Percentiles rank a stretch among this genome's conserved stretches.
Conservation (phyloP, 1,284 basidiomycete genomes). For the Sanghuangporus baumii region DNA sequence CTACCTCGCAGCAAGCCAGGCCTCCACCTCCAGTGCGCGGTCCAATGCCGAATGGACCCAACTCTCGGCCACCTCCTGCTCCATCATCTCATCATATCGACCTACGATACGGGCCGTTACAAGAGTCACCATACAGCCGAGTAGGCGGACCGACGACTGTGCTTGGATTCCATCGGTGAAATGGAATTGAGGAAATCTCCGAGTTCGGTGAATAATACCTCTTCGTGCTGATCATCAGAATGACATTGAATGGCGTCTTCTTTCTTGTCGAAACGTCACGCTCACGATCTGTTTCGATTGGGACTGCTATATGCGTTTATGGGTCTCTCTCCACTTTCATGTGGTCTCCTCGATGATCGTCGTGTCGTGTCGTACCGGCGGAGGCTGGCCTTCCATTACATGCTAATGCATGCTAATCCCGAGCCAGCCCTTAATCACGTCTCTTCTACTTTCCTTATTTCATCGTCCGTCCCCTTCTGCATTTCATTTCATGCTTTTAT, state of each 20-base stretch:
- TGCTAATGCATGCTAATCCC: background rate
- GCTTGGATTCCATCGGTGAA: slow-evolving; percentile 61
- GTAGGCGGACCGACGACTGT: slow-evolving; percentile 58
- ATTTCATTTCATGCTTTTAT: background rate
- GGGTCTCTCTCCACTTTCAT: background rate
- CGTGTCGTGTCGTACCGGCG: no score
- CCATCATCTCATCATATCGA: slow-evolving; percentile 25
- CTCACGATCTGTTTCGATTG: no score
- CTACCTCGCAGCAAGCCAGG: slow-evolving; percentile 15
- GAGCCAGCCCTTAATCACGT: background rate
- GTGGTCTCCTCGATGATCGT: background rate
- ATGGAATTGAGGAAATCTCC: background rate
- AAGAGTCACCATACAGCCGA: slow-evolving; percentile 61
- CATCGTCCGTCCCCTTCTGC: background rate
- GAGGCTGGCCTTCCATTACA: background rate
- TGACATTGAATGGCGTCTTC: background rate
- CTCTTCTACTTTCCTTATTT: background rate
- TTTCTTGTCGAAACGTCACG: no score
- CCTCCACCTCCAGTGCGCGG: background rate
- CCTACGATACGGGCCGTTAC: slow-evolving; percentile 59
- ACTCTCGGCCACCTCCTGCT: slow-evolving; percentile 7
- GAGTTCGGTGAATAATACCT: background rate
- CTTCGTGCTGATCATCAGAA: background rate
- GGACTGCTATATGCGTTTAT: background rate
- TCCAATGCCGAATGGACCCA: slow-evolving; percentile 6